These are phyloP conservation scores for Pholiota conissans DNA, from an alignment of 768 basidiomycete genomes.

Conservation along the genomic window DNA sequence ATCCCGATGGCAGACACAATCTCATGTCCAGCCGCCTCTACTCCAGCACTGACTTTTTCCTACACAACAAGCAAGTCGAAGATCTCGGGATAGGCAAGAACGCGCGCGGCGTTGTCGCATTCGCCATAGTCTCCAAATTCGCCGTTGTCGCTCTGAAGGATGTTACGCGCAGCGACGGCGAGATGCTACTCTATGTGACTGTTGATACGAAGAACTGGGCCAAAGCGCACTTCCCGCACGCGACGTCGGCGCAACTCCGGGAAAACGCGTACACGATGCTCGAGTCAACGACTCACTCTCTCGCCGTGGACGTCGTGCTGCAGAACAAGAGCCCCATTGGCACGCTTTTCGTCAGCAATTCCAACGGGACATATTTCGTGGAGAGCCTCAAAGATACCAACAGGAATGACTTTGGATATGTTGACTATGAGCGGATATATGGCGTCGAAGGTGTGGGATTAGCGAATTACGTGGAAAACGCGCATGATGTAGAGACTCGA, in stretches of 20 bases:
- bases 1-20: conserved; percentile 45
- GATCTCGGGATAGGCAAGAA: conserved; percentile 86
- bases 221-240: conserved; percentile 90
- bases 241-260: conserved; percentile 70
- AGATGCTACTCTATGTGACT: conserved; percentile 86
- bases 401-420: conserved; percentile 82
- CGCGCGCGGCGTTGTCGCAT: conserved; percentile 86
- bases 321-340: conserved; percentile 69
- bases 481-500: conserved; percentile 78
- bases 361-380: conserved; percentile 94
- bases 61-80: conserved; percentile 60
- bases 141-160: conserved; percentile 90
- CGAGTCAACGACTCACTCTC: conserved; percentile 89
- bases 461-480: conserved; percentile 84
- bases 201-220: conserved; percentile 85
- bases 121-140: conserved; percentile 92
- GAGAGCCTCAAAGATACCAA: conserved; percentile 92
- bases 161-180: conserved; percentile 50
- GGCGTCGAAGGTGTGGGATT: conserved; percentile 90
- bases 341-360: conserved; percentile 93
- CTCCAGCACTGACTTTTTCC: conserved; percentile 86
- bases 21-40: conserved; percentile 72
- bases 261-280: conserved; percentile 97
- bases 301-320: conserved; percentile 91
- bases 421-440: conserved; percentile 89